A percentile compares a stretch with the other conserved stretches of the same genome.
Evolutionary conservation across 257 asterid species (phyloP).

Genomic region (Forsythia viridissima): DNA sequence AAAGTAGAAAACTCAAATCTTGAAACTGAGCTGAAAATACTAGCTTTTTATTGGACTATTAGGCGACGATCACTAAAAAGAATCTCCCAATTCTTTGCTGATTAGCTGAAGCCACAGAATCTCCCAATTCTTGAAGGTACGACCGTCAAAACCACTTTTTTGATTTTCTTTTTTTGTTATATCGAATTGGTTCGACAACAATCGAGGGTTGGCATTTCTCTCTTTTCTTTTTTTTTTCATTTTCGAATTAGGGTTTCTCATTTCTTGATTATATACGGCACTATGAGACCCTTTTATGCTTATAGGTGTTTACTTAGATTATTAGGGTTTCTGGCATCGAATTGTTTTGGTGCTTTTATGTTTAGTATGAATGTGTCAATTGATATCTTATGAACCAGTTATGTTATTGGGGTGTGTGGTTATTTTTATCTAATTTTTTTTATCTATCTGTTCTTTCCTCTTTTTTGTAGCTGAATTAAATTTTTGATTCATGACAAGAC

Average conservation of each 20-base stretch:
- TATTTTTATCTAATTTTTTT: not conserved
- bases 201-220: conserved; percentile 23
- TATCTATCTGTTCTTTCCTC: not conserved
- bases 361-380: not conserved
- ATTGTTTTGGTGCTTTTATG: not conserved
- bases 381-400: not conserved
- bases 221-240: not conserved
- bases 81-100: conserved; percentile 10
- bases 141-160: not conserved
- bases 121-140: conserved; percentile 32
- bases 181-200: conserved; percentile 16
- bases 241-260: conserved; percentile 39
- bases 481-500: not conserved
- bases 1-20: conserved; percentile 9
- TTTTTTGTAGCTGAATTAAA: conserved; percentile 8
- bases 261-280: conserved; percentile 1
- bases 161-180: not conserved
- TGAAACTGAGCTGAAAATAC: conserved; percentile 7
- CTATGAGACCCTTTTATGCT: not conserved
- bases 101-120: not conserved
- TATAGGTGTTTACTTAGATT: conserved; percentile 10
- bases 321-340: conserved; percentile 16
- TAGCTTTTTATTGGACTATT: conserved; percentile 21
- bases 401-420: not conserved
- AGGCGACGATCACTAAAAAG: conserved; percentile 34